phyloP scores from a whole-genome alignment of 148 eudicot species.

The Persicaria tinctoria region DNA sequence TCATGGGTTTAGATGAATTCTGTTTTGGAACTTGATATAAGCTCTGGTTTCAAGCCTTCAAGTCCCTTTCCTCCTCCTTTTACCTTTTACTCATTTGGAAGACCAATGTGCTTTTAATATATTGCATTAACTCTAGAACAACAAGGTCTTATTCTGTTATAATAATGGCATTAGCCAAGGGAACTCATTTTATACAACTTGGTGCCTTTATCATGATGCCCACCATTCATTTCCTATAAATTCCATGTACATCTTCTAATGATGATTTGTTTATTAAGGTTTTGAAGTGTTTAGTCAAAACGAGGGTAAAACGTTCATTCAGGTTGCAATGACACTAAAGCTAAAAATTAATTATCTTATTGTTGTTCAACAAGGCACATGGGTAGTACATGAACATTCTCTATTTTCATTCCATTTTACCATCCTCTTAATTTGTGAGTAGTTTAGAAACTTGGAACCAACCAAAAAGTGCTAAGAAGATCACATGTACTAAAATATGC shows the following conservation, averaged over 20 bases:
- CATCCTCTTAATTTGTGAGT: neutral
- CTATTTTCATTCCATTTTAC: neutral
- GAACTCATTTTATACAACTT: neutral
- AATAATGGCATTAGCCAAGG: neutral
- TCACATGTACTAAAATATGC: neutral
- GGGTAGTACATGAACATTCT: neutral
- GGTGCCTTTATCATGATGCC: neutral
- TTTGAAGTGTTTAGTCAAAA: neutral
- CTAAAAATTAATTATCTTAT: neutral
- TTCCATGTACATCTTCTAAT: neutral
- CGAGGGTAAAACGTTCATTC: neutral
- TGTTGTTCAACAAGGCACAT: neutral
- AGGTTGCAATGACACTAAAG: neutral
- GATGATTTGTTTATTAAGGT: neutral
- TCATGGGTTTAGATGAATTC: constrained; percentile 4
- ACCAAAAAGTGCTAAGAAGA: neutral
- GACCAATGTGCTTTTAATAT: neutral
- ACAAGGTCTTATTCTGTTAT: constrained; percentile 1
- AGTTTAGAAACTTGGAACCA: neutral
- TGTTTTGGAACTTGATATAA: neutral
- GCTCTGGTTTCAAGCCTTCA: neutral
- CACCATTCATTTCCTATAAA: neutral
- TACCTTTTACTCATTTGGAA: too few relatives aligned
- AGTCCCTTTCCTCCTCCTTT: neutral
- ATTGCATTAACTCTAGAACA: neutral